These are phyloP conservation scores for Sphagnum magellanicum DNA, from an alignment of 228 moss, liverwort and hornwort genomes.

Conservation along the genomic window DNA sequence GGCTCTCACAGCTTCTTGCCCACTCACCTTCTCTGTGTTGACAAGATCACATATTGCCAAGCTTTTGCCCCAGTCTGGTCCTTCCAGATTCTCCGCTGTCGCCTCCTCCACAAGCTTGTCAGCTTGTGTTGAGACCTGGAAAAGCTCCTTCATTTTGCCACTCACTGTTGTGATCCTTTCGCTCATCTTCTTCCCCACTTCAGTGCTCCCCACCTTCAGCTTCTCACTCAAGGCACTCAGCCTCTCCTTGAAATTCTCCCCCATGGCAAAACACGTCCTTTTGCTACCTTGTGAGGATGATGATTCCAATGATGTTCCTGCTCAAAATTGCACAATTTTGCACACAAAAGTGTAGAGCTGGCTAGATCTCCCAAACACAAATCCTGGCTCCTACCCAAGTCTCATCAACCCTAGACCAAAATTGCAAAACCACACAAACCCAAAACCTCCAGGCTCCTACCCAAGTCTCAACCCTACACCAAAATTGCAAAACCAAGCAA, in stretches of 20 bases:
- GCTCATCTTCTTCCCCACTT: conserved; percentile 75
- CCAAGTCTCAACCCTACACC: no score
- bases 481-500: no score
- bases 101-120: conserved; percentile 97
- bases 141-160: conserved; percentile 94
- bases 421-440: no score
- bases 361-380: no score
- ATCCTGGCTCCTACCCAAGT: no score
- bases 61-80: conserved; percentile 85
- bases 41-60: conserved; percentile 89
- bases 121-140: conserved; percentile 67
- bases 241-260: conserved; percentile 81
- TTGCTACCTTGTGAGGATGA: no score
- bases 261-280: not conserved
- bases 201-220: conserved; percentile 86
- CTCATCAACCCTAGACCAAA: no score
- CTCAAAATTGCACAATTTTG: no score
- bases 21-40: conserved; percentile 79
- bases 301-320: no score
- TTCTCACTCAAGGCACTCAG: conserved; percentile 71
- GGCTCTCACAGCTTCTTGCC: conserved; percentile 78
- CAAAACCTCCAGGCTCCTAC: no score
- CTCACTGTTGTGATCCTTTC: conserved; percentile 74
- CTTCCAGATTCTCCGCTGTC: conserved; percentile 63
- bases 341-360: no score